Conservation (phyloP, 495 filamentous ascomycete genomes). For the Aspergillus biplanus region DNA sequence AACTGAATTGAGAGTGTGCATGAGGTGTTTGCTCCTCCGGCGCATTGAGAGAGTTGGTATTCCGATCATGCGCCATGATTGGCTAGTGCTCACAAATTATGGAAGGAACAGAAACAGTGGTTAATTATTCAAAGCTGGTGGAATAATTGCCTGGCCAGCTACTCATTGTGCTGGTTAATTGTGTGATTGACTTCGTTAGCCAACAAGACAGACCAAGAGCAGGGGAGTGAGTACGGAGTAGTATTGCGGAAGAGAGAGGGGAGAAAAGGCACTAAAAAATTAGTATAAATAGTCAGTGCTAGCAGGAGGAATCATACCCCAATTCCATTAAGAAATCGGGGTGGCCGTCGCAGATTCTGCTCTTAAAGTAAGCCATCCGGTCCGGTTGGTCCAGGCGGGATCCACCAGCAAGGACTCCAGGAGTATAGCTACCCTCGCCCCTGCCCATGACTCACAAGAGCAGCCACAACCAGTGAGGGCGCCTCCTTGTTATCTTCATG, state of each 20-base stretch:
- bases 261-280: neutral
- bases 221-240: neutral
- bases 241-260: neutral
- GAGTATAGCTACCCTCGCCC: neutral
- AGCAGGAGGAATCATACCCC: neutral
- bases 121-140: neutral
- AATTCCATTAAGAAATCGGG: neutral
- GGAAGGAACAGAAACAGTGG: neutral
- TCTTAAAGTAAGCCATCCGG: neutral
- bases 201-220: neutral
- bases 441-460: conserved; percentile 4
- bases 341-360: neutral
- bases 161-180: conserved; percentile 4
- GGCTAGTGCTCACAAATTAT: neutral
- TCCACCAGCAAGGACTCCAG: neutral
- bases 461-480: neutral
- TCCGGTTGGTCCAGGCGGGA: neutral
- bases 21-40: conserved; percentile 28
- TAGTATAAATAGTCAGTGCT: neutral
- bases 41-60: conserved; percentile 23
- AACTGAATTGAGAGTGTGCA: conserved; percentile 56
- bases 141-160: conserved; percentile 6
- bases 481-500: neutral
- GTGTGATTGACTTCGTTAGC: neutral
- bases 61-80: conserved; percentile 28